Evolutionary conservation across 208 protist species (phyloP), one percentile per base, ranked within the genome.

Genomic region (Balamuthia mandrillaris): DNA sequence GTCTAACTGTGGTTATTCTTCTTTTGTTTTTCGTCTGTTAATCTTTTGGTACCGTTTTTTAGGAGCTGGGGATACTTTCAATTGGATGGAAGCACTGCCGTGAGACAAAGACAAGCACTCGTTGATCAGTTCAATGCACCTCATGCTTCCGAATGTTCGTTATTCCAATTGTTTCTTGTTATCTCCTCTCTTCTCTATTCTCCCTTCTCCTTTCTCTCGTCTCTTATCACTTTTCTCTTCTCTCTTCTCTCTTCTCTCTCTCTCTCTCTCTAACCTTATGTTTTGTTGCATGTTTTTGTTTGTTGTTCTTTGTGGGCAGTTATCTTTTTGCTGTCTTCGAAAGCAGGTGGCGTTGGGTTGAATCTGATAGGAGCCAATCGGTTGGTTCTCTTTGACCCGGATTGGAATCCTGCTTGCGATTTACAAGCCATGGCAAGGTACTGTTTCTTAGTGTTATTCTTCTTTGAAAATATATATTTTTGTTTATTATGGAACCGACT

Each of bases 291-390:
- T n/a, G n/a, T n/a, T n/a, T n/a, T n/a, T n/a, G n/a, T n/a, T n/a
- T n/a, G n/a, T n/a, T n/a, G n/a, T n/a, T 58, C 18, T 31, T 24
- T 58, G 10, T 41, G 31, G 3, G 27, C 58, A 31, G 70, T 92
- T 86, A 82, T 98, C 18, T 99, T 99, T 78, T 89, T 99, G 44
- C 86, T 99, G 0, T 98, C 95, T 31, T 95, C 93, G 44, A 98
- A 98, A 87, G 98, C 97, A 3, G 98, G 98, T 66, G 98, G 98
- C 39, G 94, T 98, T 14, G 98, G 98, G 21, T 88, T 99, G 81
- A 99, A 98, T 84, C 95, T 99, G 74, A 98, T 98, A 75, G 96
- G 97, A 47, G 98, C 96, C 27, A 99, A 97, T 66, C 95, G 97
- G 41, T 91, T 99, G 33, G 95, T 99, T 66, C 90, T 99, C 4